Evolutionary conservation across 2,329 filamentous ascomycete species (phyloP), one percentile per base, ranked within the genome.

Genomic region (Pyrenochaeta sp.): DNA sequence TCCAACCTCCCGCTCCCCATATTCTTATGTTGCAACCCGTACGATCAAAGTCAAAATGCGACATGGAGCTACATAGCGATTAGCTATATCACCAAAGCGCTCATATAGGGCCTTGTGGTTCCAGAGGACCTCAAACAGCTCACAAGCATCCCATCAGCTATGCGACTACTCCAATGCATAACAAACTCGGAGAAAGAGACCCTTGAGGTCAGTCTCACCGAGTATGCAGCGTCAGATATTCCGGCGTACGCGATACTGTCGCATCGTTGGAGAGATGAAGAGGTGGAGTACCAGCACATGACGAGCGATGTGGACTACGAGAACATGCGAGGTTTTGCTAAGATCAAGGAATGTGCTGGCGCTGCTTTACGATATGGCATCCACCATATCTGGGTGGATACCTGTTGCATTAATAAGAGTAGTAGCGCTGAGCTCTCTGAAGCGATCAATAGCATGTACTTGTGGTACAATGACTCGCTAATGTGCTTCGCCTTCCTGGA

Each of bases 401-500:
- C 50, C 10, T 54, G 51, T 19, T 54, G 57, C 34, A 59, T 58
- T 30, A 50, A 61, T 28, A 61, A 58, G 28, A 30, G 22, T 6
- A 43, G 32, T 19, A 58, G 54, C 36, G 54, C 58, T 12, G 58
- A 61, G 44, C 46, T 61, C 9, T 44, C 36, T 13, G 58, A 61
- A 51, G 58, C 58, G 3, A 61, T 62, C 43, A 61, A 62, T 43
- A 61, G 58, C 22, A 62, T 62, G 59, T 61, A 32, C 27, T 9
- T 13, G 19, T 61, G 36, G 30, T 61, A 61, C 30, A 19, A 42
- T 8, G 36, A 50, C 24, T 43, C 54, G 6, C 25, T 19, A 8
- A 37, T 50, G 12, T 61, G 58, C 45, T 58, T 46, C 40, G 57
- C 49, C 1, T 53, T 37, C 37, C 30, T 60, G 1, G 30, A 42